Evolutionary conservation across 1,284 basidiomycete genomes (phyloP), one percentile per base, ranked within the genome.

Genomic region (Ustilago hordei): DNA sequence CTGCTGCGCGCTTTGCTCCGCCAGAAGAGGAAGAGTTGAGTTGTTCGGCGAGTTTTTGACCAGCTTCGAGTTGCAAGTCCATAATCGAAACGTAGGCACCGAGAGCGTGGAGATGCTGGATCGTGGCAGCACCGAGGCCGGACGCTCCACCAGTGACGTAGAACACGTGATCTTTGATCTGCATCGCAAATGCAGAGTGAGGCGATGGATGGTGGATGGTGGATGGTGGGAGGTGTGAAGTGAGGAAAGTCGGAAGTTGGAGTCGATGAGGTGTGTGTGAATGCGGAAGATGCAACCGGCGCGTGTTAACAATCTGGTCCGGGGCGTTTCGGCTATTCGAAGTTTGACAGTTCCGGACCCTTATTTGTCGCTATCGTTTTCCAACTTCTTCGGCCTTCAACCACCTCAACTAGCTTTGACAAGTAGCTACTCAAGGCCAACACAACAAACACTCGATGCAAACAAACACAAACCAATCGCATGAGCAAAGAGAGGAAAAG

Each of bases 111-210:
- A 87, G 70, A 7, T 64, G 64, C 0, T 41, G 12, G 1, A 59
- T 81, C 1, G 84, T 83, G 2, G 86, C 85, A 9, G 74, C 75
- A 1, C 86, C 86, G 3, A 87, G 75, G 0, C 86, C 86, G 4
- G 78, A 81, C 0, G 81, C 79, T 9, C 79, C 85, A 50, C 86
- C 79, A 3, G 78, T 84, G 66, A 84, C 45, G 75, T 81, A 84
- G 69, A 64, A 82, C 23, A 81, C 58, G 15, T 72, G 78, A 52
- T 75, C 64, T 12, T 58, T 47, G 62, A 84, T 69, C 45, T 85
- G 72, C 84, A 85, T 86, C 1, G 43, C 15, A 19, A 19, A 7
- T 28, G 34, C n/a, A 4, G 34, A 36, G 52, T 23, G 28, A 45
- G 31, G 5, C 48, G 58, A 12, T 34, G 8, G 34, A 4, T 6